Percentiles rank a stretch among this genome's conserved stretches.
Evolutionary conservation across 805 yeast species (phyloP).

Genomic region (Suhomyces sp.): DNA sequence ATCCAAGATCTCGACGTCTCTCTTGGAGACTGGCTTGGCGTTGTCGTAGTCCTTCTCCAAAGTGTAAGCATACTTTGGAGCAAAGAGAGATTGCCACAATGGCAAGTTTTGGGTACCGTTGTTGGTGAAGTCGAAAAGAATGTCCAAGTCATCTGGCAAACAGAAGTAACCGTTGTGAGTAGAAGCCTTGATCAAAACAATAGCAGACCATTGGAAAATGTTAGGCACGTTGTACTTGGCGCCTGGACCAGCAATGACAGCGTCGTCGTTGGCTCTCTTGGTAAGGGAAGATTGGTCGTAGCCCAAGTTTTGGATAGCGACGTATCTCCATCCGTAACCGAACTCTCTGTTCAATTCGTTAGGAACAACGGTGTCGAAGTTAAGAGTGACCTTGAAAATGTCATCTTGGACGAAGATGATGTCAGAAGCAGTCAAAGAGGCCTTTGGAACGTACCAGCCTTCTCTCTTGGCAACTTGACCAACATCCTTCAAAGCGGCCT

Average conservation of each 20-base stretch:
- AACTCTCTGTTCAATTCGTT: slow-evolving; percentile 9
- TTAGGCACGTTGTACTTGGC: slow-evolving; percentile 7
- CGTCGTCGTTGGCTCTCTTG: slow-evolving; percentile 5
- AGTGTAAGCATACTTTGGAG: slow-evolving; percentile 7
- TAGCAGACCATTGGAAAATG: slow-evolving; percentile 16
- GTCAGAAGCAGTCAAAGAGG: slow-evolving; percentile 15
- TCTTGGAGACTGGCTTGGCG: slow-evolving; percentile 6
- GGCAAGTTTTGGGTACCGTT: slow-evolving; percentile 3
- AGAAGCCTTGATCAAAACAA: slow-evolving; percentile 14
- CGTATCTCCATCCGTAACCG: slow-evolving; percentile 7
- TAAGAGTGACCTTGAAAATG: slow-evolving; percentile 17
- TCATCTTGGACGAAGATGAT: slow-evolving; percentile 14
- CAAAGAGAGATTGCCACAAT: slow-evolving; percentile 9
- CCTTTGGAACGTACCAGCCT: slow-evolving; percentile 13
- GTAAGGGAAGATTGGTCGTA: slow-evolving; percentile 6
- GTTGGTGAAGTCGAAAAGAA: slow-evolving; percentile 12
- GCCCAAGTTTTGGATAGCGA: slow-evolving; percentile 9
- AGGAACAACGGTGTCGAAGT: slow-evolving; percentile 17
- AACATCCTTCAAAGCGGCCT: neutral
- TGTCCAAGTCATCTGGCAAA: slow-evolving; percentile 15
- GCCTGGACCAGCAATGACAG: slow-evolving; percentile 11
- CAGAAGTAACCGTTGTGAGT: slow-evolving; percentile 12
- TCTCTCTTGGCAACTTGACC: slow-evolving; percentile 6
- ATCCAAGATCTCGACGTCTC: slow-evolving; percentile 2
- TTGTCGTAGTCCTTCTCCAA: slow-evolving; percentile 7